phyloP scores from a whole-genome alignment of 2,329 filamentous ascomycete species.

The Rosellinia necatrix region DNA sequence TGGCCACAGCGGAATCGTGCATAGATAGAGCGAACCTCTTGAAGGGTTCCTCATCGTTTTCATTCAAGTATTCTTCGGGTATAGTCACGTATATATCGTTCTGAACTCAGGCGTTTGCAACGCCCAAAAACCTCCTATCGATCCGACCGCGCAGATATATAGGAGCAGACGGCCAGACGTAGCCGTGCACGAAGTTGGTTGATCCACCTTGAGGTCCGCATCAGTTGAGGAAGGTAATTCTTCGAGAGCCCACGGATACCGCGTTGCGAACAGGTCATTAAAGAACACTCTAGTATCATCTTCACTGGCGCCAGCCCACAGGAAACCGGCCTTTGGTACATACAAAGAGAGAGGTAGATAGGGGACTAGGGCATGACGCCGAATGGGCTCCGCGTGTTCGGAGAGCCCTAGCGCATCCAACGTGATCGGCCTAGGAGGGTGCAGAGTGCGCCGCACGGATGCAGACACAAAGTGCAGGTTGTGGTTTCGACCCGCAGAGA shows the following conservation, averaged over 20 bases:
- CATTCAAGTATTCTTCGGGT: neutral
- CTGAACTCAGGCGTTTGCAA: neutral
- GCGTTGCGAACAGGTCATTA: neutral
- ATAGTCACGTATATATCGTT: too few relatives aligned
- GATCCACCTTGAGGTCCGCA: neutral
- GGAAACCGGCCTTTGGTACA: neutral
- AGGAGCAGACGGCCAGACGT: neutral
- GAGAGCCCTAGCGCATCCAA: neutral
- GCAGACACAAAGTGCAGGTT: neutral
- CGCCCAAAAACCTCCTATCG: neutral
- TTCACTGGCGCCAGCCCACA: neutral
- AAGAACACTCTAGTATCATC: too few relatives aligned
- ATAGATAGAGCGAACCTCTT: neutral
- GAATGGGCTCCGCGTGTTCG: neutral
- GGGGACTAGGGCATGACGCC: neutral
- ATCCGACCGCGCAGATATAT: neutral
- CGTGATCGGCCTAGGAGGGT: neutral
- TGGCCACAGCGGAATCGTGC: neutral
- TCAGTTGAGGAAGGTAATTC: neutral
- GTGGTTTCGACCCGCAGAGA: neutral
- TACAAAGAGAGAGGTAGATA: neutral
- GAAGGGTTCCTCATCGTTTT: neutral
- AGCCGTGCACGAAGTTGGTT: neutral
- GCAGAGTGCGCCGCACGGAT: neutral
- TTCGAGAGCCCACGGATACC: neutral